Evolutionary conservation across 192 early-diverging fungal species (phyloP), one percentile per base, ranked within the genome.

Genomic region (Podila minutissima): DNA sequence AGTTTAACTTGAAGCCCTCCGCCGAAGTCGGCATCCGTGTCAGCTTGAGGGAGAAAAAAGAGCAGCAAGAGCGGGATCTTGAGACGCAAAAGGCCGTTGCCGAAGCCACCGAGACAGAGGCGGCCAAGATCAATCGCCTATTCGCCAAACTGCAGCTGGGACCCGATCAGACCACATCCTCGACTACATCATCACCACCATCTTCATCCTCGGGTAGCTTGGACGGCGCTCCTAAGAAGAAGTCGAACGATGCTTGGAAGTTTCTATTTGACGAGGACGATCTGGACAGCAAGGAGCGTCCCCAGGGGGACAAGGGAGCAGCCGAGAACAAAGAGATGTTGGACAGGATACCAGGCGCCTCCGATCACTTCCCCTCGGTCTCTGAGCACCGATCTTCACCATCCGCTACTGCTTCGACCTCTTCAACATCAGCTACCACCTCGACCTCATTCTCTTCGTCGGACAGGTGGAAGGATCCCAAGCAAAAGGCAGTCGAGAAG

Each of bases 251-350:
- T 1, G 72, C 77, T 10, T 81, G 77, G 77, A 72, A 73, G 62
- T 81, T 81, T 26, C 51, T 81, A 37, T 81, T 81, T 61, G 77
- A 81, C n/a, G 71, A 81, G 46, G 66, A 67, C 22, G 77, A 81
- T 61, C n/a, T 81, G 15, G 59, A 61, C 29, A 15, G 6, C 24
- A 26, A n/a, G 19, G 70, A 38, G 53, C 4, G 65, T 68, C 49
- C 58, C 41, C 10, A 71, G 67, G 59, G n/a, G 22, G 32, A 67
- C 3, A 8, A 22, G 64, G 29, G 50, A 22, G 19, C n/a, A 17
- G 6, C n/a, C 37, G n/a, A 46, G 28, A 19, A 33, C 17, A 37
- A 29, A 11, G 76, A 79, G 24, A 73, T 55, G 33, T 48, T 81
- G 60, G 77, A 81, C 22, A 69, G 28, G 66, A 73, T 81, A 68